These are phyloP conservation scores for Gymnopilus junonius DNA, from an alignment of 768 basidiomycete genomes.

Conservation along the genomic window DNA sequence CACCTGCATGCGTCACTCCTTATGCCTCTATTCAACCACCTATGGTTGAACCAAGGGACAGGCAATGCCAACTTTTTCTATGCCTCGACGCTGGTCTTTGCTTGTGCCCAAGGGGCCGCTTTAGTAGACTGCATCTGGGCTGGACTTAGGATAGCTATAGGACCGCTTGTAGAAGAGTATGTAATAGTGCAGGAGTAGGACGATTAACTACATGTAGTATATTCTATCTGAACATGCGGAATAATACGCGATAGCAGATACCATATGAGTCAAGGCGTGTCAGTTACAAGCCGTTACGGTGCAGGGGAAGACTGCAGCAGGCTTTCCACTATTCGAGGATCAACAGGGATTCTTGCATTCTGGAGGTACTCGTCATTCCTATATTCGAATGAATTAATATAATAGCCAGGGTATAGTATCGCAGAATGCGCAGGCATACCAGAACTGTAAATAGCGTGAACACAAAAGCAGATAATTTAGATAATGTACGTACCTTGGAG, in stretches of 20 bases:
- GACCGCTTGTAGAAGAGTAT: conserved; percentile 53
- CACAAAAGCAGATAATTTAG: not conserved
- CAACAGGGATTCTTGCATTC: conserved; percentile 47
- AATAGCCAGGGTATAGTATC: not conserved
- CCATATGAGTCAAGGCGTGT: too few species aligned
- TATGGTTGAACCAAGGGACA: conserved; percentile 91
- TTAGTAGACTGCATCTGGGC: conserved; percentile 84
- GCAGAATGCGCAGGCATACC: conserved; percentile 31
- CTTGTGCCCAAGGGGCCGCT: conserved; percentile 84
- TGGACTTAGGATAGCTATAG: conserved; percentile 77
- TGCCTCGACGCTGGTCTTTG: conserved; percentile 93
- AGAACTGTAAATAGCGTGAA: conserved; percentile 38
- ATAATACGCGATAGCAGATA: not conserved
- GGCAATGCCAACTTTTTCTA: conserved; percentile 99
- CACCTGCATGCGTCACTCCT: conserved; percentile 86
- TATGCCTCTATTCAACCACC: conserved; percentile 87
- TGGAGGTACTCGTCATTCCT: conserved; percentile 61
- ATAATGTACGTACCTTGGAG: conserved; percentile 68
- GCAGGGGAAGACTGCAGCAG: conserved; percentile 33
- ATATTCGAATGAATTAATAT: not conserved
- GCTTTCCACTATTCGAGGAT: conserved; percentile 45
- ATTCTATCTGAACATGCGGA: not conserved
- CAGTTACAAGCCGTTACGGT: conserved; percentile 2
- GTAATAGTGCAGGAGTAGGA: conserved; percentile 63
- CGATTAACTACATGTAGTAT: not conserved